Percentiles rank a stretch among this genome's conserved stretches.
These are phyloP conservation scores for Aureobasidium sp. DNA, from an alignment of 2,329 filamentous ascomycete species.

Conservation along the genomic window DNA sequence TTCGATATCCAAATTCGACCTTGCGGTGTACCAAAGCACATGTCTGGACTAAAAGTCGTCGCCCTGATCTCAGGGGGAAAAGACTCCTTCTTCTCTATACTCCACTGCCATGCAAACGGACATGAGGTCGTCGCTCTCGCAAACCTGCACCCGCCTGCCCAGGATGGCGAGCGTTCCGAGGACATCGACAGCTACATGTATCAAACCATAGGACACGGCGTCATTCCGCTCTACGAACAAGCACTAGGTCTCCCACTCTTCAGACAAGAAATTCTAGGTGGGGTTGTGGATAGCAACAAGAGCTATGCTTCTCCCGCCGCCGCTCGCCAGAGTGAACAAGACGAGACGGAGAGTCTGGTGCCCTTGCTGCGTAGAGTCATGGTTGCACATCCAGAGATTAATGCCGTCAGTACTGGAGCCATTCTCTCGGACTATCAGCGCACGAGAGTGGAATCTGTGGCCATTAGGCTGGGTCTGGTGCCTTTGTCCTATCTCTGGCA, in stretches of 20 bases:
- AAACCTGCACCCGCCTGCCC: slow-evolving; percentile 64
- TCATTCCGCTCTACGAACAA: slow-evolving; percentile 76
- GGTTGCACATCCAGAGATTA: slow-evolving; percentile 65
- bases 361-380: slow-evolving; percentile 64
- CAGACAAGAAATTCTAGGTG: slow-evolving; percentile 66
- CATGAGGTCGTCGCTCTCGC: slow-evolving; percentile 82
- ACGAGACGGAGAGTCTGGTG: slow-evolving; percentile 86
- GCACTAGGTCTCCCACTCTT: slow-evolving; percentile 80
- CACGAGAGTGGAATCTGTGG: slow-evolving; percentile 89
- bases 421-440: slow-evolving; percentile 95
- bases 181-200: slow-evolving; percentile 99
- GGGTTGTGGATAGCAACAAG: slow-evolving; percentile 60
- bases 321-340: slow-evolving; percentile 31
- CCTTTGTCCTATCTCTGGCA: slow-evolving; percentile 91
- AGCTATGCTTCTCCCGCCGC: slow-evolving; percentile 51
- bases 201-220: slow-evolving; percentile 85
- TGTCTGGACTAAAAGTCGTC: slow-evolving; percentile 60
- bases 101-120: slow-evolving; percentile 82
- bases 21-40: slow-evolving; percentile 5
- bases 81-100: slow-evolving; percentile 87
- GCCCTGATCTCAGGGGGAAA: slow-evolving; percentile 93
- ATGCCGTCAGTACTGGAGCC: slow-evolving; percentile 83
- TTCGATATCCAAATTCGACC: neutral
- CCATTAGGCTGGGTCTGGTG: slow-evolving; percentile 70
- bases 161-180: slow-evolving; percentile 38